Base-by-base conservation (phyloP, 1,284 basidiomycete genomes). In the Dichomitus squalens region DNA sequence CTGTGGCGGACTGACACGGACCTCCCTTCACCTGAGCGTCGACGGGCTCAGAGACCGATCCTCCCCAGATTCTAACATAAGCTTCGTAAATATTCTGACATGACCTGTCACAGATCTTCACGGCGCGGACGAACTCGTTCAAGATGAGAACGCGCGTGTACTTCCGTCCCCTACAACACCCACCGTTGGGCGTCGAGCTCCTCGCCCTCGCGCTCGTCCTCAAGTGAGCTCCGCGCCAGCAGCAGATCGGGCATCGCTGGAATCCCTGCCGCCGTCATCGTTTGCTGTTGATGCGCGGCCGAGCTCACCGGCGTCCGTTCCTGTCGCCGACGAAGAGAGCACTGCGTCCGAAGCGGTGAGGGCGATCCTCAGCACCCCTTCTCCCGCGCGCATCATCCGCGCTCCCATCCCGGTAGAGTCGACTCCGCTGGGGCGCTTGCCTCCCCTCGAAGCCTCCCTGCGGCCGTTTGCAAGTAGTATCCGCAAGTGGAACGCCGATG, bases 251-350 rank as follows among this genome's bases (percentile, higher is more conserved):
- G 49, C 7, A 2, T 41, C 27, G 21, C 52, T 14, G 48, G 48
- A 14, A 34, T 40, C 39, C 2, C 27, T 21, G n/a, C 23, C 51
- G 46, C 35, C 47, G 6, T 31, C 51, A 5, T 20, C 27, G 4
- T 43, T 52, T 23, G 50, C 55, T 7, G 38, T 44, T 6, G 21
- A 27, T 9, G 47, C 21, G 1, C 47, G 48, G n/a, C 58, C 53
- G 1, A 39, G 39, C 9, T 35, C 61, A 0, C 61, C 61, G 1
- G 54, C 58, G 11, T 58, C 56, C 0, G 46, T 63, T 12, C 61
- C 61, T 4, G 39, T 63, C 2, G 61, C 61, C 2, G 61, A 63
- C 2, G 61, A 63, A 7, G 61, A 60, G 29, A 60, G 61, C 40
- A 60, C 61, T 7, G 36, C 56, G 4, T 63, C 61, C 16, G 61